Conservation (phyloP, 805 yeast genomes). For the Candida krabiensis region DNA sequence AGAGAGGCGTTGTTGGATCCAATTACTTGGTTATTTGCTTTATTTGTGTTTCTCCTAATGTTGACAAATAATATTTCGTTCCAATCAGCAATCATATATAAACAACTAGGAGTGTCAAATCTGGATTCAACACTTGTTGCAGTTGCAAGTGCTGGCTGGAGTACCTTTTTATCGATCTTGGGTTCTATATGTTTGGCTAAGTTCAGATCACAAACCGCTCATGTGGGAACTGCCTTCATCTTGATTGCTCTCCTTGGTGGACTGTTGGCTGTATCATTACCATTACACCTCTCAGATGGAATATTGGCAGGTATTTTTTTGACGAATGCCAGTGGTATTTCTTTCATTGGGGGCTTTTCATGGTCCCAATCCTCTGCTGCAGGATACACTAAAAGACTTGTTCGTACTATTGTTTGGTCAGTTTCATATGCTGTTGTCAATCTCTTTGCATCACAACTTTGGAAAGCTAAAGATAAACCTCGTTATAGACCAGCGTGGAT, state of each 20-base stretch:
- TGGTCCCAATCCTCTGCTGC: constrained; percentile 31
- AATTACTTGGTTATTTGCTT: constrained; percentile 42
- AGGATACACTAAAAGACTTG: constrained; percentile 51
- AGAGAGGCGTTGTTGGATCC: constrained; percentile 50
- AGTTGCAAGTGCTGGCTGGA: constrained; percentile 51
- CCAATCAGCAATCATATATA: constrained; percentile 49
- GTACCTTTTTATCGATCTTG: not conserved
- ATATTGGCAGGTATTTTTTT: constrained; percentile 4
- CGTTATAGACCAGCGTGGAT: constrained; percentile 50
- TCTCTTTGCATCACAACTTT: constrained; percentile 54
- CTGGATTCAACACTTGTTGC: constrained; percentile 50
- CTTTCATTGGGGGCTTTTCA: constrained; percentile 25
- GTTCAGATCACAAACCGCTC: constrained; percentile 3
- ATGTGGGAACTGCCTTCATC: constrained; percentile 1
- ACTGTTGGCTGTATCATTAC: not conserved
- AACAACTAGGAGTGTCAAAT: constrained; percentile 40
- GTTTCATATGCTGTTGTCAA: constrained; percentile 46
- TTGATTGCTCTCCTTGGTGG: constrained; percentile 1
- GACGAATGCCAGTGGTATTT: constrained; percentile 27
- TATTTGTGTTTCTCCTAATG: constrained; percentile 43
- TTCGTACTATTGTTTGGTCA: constrained; percentile 48
- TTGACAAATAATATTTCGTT: constrained; percentile 53
- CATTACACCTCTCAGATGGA: not conserved
- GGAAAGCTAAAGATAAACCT: constrained; percentile 48
- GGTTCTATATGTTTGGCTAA: constrained; percentile 1